phyloP scores from a whole-genome alignment of 2,329 filamentous ascomycete species.

The Davidsoniella neocaledoniae region DNA sequence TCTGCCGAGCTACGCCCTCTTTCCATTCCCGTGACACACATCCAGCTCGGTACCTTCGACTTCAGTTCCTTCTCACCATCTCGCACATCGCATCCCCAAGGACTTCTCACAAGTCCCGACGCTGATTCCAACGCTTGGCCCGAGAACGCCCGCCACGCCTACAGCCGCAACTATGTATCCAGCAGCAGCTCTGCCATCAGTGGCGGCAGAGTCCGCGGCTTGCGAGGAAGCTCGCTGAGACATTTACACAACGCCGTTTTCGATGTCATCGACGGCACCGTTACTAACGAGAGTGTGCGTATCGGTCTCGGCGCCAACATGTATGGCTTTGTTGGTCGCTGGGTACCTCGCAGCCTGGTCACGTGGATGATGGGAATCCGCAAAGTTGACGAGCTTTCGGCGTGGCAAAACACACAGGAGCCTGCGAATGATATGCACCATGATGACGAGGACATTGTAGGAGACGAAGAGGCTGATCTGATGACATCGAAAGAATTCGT shows the following conservation, averaged over 20 bases:
- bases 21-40: slow-evolving; percentile 63
- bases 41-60: slow-evolving; percentile 86
- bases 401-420: slow-evolving; percentile 29
- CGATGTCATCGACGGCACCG: slow-evolving; percentile 60
- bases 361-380: slow-evolving; percentile 84
- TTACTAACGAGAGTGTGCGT: slow-evolving; percentile 47
- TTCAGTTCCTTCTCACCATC: slow-evolving; percentile 47
- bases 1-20: slow-evolving; percentile 62
- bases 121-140: slow-evolving; percentile 43
- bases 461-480: slow-evolving; percentile 17
- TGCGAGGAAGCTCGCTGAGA: slow-evolving; percentile 54
- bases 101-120: slow-evolving; percentile 25
- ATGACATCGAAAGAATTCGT: slow-evolving; percentile 30
- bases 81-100: slow-evolving; percentile 19
- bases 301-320: slow-evolving; percentile 71
- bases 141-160: slow-evolving; percentile 40
- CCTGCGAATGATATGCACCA: background rate
- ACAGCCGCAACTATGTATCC: slow-evolving; percentile 43
- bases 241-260: slow-evolving; percentile 78
- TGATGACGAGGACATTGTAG: slow-evolving; percentile 19
- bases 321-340: slow-evolving; percentile 73
- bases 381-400: slow-evolving; percentile 38
- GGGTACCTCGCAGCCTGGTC: slow-evolving; percentile 62
- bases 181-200: slow-evolving; percentile 39
- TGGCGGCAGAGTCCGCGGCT: slow-evolving; percentile 38